A percentile compares a stretch with the other conserved stretches of the same genome.
Conservation (phyloP, 139 green algal genomes). For the Coelastrella sp. region DNA sequence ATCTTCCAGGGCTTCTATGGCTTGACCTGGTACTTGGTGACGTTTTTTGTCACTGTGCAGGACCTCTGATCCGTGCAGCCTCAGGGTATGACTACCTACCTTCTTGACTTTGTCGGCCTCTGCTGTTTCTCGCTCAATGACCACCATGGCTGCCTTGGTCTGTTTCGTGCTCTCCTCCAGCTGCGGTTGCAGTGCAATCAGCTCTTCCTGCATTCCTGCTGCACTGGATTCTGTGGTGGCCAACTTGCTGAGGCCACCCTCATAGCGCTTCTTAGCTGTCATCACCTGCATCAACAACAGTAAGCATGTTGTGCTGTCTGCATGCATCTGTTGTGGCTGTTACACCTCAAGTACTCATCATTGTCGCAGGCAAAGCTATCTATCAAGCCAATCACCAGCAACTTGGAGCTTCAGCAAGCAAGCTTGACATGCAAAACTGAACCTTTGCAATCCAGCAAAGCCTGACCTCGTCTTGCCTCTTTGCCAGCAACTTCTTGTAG, state of each 20-base stretch:
- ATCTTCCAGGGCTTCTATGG: neutral
- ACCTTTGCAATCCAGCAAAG: neutral
- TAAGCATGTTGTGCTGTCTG: neutral
- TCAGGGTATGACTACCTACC: neutral
- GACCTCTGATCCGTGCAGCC: too few relatives aligned
- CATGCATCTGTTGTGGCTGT: neutral
- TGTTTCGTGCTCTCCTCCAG: constrained; percentile 77
- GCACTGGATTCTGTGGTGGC: constrained; percentile 69
- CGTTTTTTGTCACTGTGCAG: too few relatives aligned
- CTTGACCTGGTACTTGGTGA: neutral
- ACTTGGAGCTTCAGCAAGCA: neutral
- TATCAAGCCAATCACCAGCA: neutral
- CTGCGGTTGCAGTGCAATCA: constrained; percentile 85
- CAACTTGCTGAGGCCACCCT: constrained; percentile 84
- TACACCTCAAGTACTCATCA: neutral
- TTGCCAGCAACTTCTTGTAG: constrained; percentile 76
- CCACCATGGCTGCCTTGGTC: constrained; percentile 79
- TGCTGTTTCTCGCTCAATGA: constrained; percentile 69
- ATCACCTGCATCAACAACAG: constrained; percentile 53
- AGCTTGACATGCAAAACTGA: neutral
- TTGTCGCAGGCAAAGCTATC: neutral
- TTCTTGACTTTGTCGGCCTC: constrained; percentile 82
- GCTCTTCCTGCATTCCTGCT: constrained; percentile 80
- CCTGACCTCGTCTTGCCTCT: constrained; percentile 53
- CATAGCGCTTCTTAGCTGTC: constrained; percentile 72